Base-by-base conservation (phyloP, 1,139 yeast genomes). In the Debaryomycetaceae sp. region DNA sequence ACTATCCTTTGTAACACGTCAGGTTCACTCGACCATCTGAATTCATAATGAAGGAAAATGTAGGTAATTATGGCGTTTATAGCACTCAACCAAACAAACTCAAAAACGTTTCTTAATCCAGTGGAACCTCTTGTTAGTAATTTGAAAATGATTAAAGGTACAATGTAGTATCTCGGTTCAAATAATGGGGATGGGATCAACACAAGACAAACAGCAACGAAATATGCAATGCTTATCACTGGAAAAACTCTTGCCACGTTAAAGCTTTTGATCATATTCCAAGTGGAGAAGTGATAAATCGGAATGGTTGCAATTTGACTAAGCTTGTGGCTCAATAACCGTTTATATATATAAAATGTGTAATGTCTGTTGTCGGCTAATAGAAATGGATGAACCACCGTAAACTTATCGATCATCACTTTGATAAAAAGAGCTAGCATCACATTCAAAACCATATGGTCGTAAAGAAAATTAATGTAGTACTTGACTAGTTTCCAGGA, bases 291-390 rank as follows among this genome's bases (percentile, higher is more conserved):
- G 63, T 88, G 96, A 60, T 90, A 90, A 1, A 83, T 61, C 3
- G 95, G 91, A 0, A 83, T 72, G 53, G 83, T 62, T 41, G 75
- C 60, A 47, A 72, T 56, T 41, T 76, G 59, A 49, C 75, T 65
- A 54, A 73, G 61, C 17, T 60, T 64, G 31, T 69, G 68, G 49
- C 71, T 64, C 37, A 88, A 71, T 14, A 91, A 56, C 47, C 78
- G 78, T 45, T 81, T 78, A 79, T 87, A 88, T 35, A 93, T 67
- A 65, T 93, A 95, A 60, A 93, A 93, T 0, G 96, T 83, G 60
- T 83, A 89, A 61, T 93, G 99, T 51, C 99, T 80, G 65, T 95
- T 95, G 62, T 95, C 99, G 0, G 99, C 96, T 41, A 91, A 72
- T 37, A 93, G 64, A 63, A 91, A 95, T 8, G 98, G 97, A 60